These are phyloP conservation scores for Aspergillus fischeri DNA, from an alignment of 2,329 filamentous ascomycete genomes.

Conservation along the genomic window DNA sequence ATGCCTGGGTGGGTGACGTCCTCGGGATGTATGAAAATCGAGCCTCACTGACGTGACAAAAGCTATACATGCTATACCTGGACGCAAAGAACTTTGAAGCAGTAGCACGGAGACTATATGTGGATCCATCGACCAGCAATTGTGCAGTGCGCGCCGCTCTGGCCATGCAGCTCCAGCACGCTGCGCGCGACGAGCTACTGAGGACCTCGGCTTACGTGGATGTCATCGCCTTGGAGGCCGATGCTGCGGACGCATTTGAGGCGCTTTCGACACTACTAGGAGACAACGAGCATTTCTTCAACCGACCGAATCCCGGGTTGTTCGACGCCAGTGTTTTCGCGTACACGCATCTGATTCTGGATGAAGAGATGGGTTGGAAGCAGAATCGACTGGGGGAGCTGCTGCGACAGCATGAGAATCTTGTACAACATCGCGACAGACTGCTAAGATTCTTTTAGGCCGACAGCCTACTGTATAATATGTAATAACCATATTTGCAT, in stretches of 20 bases:
- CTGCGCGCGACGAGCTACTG: slow-evolving; percentile 70
- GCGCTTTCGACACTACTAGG: slow-evolving; percentile 59
- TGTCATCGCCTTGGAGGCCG: slow-evolving; percentile 53
- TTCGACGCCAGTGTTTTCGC: slow-evolving; percentile 90
- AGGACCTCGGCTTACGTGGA: slow-evolving; percentile 56
- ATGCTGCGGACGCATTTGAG: slow-evolving; percentile 59
- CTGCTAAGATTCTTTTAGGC: slow-evolving; percentile 51
- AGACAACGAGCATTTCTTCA: slow-evolving; percentile 60
- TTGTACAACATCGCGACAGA: slow-evolving; percentile 62
- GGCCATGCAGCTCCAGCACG: slow-evolving; percentile 62
- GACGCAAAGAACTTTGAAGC: slow-evolving; percentile 59
- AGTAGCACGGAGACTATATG: slow-evolving; percentile 69
- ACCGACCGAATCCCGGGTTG: slow-evolving; percentile 55
- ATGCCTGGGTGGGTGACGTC: slow-evolving; percentile 66
- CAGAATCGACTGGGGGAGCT: slow-evolving; percentile 57
- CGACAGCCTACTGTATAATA: slow-evolving; percentile 10
- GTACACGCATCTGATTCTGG: slow-evolving; percentile 77
- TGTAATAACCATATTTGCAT: slow-evolving; percentile 3
- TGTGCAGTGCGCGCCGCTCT: slow-evolving; percentile 60
- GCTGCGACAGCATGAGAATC: slow-evolving; percentile 54
- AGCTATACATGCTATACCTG: slow-evolving; percentile 81
- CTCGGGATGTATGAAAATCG: background rate
- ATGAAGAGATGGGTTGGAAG: slow-evolving; percentile 60
- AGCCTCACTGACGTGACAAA: slow-evolving; percentile 1
- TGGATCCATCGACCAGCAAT: slow-evolving; percentile 58